Evolutionary conservation across 495 filamentous ascomycete species (phyloP), one percentile per base, ranked within the genome.

Genomic region (Entonaema liquescens): DNA sequence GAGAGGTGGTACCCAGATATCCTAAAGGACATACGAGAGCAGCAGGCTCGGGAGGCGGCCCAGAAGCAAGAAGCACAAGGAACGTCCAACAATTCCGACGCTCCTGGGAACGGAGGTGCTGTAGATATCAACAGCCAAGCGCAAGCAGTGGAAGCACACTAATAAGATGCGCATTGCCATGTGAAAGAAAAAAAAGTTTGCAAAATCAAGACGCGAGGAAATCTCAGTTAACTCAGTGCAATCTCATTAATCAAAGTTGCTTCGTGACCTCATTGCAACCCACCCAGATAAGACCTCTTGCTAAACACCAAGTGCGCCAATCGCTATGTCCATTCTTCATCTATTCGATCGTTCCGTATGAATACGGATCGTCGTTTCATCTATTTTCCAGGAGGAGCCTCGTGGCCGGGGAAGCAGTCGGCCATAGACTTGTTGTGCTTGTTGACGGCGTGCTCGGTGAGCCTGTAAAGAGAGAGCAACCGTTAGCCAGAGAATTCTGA

Each of bases 1-100:
- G 91, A 92, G 82, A 82, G 87, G 74, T 96, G 93, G 91, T 94
- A 93, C 77, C 91, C 91, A 0, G 89, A 93, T 26, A 83, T 94
- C 25, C 80, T 92, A 67, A 65, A 59, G 53, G 79, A 78, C 52
- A 76, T 87, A 23, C 77, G 82, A 50, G 84, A 80, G 74, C 78
- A 83, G 75, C 81, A 86, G 76, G 77, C 76, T 38, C 65, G 56
- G 55, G 70, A 82, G 65, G 69, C 68, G 67, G 68, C 76, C 61
- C 60, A 71, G 49, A 73, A 64, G 67, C 74, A 68, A 63, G 72
- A 63, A 29, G 72, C 29, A 11, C 53, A 56, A 35, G 29, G 29
- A 36, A 13, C 28, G 26, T 56, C 53, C n/a, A 13, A 68, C 58
- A 68, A 23, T 35, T 57, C 35, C 55, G 56, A 33, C 50, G 36